Evolutionary conservation across 1,284 basidiomycete species (phyloP).

Genomic region (Heterobasidion parviporum): DNA sequence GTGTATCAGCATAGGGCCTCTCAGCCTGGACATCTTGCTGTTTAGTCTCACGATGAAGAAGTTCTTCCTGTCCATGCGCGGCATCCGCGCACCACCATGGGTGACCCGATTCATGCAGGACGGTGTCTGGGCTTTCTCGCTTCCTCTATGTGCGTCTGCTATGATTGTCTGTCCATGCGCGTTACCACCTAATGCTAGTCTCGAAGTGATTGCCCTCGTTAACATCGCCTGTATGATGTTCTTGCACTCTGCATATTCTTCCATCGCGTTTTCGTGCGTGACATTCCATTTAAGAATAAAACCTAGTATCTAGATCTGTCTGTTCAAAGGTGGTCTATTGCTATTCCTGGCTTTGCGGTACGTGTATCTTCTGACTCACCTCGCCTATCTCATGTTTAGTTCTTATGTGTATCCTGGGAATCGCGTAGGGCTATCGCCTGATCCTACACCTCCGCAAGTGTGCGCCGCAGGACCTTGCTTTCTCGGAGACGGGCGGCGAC

Average conservation of each 20-base stretch:
- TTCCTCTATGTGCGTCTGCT: constrained; percentile 9
- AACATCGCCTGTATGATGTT: constrained; percentile 14
- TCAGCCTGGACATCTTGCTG: not conserved
- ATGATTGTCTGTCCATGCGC: not conserved
- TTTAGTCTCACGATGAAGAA: not conserved
- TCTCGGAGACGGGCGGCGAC: not conserved
- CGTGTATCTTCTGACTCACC: not conserved
- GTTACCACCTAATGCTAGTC: not conserved
- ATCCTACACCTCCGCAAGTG: not conserved
- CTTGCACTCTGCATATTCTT: constrained; percentile 11
- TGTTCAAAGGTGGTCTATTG: constrained; percentile 17
- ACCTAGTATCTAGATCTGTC: not conserved
- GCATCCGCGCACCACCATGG: constrained; percentile 17
- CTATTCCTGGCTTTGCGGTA: constrained; percentile 16
- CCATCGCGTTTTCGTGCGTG: constrained; percentile 17
- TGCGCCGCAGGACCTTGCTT: not conserved
- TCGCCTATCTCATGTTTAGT: not conserved
- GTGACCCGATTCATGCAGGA: constrained; percentile 17
- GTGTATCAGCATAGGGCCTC: not conserved
- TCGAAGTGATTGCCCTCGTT: constrained; percentile 12
- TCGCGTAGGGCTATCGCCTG: not conserved
- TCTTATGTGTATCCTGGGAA: not conserved
- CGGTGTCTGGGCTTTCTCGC: constrained; percentile 20
- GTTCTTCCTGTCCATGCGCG: constrained; percentile 11
- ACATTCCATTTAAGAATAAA: not conserved